Evolutionary conservation across 306 rosid genomes (phyloP).

Genomic region (Notholithocarpus densiflorus): DNA sequence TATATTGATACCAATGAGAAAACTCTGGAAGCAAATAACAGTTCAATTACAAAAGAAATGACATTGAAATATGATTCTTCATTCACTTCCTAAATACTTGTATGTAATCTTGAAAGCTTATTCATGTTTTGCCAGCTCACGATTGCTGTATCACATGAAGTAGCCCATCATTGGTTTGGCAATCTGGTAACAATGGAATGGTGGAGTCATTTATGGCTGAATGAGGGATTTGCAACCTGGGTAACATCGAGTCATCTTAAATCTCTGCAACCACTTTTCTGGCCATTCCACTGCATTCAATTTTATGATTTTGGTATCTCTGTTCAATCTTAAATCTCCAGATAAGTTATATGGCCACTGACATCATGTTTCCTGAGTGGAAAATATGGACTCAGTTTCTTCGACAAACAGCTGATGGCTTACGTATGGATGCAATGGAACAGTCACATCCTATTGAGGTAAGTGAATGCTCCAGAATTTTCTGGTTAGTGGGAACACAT

Average conservation of each 20-base stretch:
- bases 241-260: conserved; percentile 27
- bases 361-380: conserved; percentile 64
- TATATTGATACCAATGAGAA: not conserved
- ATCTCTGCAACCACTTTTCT: conserved; percentile 3
- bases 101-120: not conserved
- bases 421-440: conserved; percentile 50
- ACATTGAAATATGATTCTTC: not conserved
- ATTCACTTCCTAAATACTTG: not conserved
- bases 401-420: conserved; percentile 34
- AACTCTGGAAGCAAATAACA: not conserved
- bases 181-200: conserved; percentile 75
- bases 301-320: not conserved
- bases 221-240: conserved; percentile 73
- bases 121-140: conserved; percentile 34
- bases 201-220: conserved; percentile 78
- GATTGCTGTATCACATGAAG: conserved; percentile 55
- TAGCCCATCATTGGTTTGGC: conserved; percentile 78
- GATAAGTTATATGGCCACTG: conserved; percentile 62
- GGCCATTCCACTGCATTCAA: not conserved
- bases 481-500: not conserved
- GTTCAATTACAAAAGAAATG: not conserved
- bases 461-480: not conserved
- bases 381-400: conserved; percentile 62
- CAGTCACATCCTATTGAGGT: conserved; percentile 68
- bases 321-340: conserved; percentile 23